Conservation (phyloP, 2,329 filamentous ascomycete species). For the Ceratocystis lukuohia region DNA sequence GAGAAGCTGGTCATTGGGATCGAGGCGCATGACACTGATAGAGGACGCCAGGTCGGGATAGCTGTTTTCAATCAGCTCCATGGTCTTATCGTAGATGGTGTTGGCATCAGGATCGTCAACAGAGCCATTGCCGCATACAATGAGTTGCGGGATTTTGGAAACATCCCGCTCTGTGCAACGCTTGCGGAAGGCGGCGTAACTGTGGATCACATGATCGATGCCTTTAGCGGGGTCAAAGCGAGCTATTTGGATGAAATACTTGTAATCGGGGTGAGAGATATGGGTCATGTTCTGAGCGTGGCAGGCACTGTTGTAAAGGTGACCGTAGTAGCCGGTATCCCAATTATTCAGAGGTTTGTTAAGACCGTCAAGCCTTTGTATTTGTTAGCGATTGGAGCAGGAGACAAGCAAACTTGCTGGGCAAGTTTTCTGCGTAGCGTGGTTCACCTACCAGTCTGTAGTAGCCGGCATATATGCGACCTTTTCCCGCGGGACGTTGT, state of each 20-base stretch:
- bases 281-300: slow-evolving; percentile 46
- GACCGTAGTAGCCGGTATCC: slow-evolving; percentile 60
- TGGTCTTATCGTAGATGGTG: slow-evolving; percentile 57
- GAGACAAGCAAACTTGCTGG: neutral
- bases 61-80: slow-evolving; percentile 49
- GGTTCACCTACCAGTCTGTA: slow-evolving; percentile 52
- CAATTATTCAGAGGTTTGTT: slow-evolving; percentile 62
- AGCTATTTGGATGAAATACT: slow-evolving; percentile 68
- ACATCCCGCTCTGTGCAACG: slow-evolving; percentile 40
- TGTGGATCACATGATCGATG: slow-evolving; percentile 61
- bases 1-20: slow-evolving; percentile 66
- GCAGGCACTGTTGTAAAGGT: slow-evolving; percentile 55
- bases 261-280: slow-evolving; percentile 43
- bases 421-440: slow-evolving; percentile 10
- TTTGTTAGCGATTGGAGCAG: slow-evolving; percentile 21
- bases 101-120: slow-evolving; percentile 69
- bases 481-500: slow-evolving; percentile 48
- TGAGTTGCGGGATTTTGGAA: slow-evolving; percentile 51
- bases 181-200: slow-evolving; percentile 59
- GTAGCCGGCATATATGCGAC: slow-evolving; percentile 68
- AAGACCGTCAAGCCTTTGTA: slow-evolving; percentile 49
- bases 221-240: slow-evolving; percentile 77
- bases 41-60: slow-evolving; percentile 50
- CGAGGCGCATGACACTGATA: slow-evolving; percentile 63
- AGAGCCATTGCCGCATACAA: slow-evolving; percentile 66